These are phyloP conservation scores for Guyanaporus albipodus DNA, from an alignment of 768 basidiomycete genomes.

Conservation along the genomic window DNA sequence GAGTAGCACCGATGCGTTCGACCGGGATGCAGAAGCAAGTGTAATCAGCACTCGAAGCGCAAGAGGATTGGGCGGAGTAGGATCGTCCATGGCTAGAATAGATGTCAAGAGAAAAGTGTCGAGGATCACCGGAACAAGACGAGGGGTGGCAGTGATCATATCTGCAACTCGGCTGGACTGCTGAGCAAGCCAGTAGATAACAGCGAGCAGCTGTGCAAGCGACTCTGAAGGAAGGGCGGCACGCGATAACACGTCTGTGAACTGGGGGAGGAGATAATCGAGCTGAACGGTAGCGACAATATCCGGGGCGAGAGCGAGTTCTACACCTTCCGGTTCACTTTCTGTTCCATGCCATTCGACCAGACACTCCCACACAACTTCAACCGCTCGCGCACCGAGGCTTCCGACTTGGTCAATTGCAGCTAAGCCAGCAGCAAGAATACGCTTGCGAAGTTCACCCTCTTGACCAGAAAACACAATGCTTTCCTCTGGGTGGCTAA, in stretches of 20 bases:
- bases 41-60: slow-evolving; percentile 56
- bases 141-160: slow-evolving; percentile 46
- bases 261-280: slow-evolving; percentile 48
- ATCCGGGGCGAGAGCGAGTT: slow-evolving; percentile 30
- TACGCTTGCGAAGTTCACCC: slow-evolving; percentile 50
- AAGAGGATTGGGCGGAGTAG: slow-evolving; percentile 36
- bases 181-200: slow-evolving; percentile 59
- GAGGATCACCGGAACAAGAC: slow-evolving; percentile 50
- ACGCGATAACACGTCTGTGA: slow-evolving; percentile 37
- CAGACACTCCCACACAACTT: slow-evolving; percentile 69
- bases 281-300: slow-evolving; percentile 26
- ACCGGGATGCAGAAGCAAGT: slow-evolving; percentile 63
- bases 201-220: slow-evolving; percentile 50
- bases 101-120: slow-evolving; percentile 55
- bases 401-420: slow-evolving; percentile 63
- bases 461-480: slow-evolving; percentile 31
- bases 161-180: slow-evolving; percentile 53
- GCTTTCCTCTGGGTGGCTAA: background rate
- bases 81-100: slow-evolving; percentile 37
- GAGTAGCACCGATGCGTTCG: slow-evolving; percentile 54
- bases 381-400: slow-evolving; percentile 63
- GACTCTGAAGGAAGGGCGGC: slow-evolving; percentile 47
- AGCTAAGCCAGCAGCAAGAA: slow-evolving; percentile 63
- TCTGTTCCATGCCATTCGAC: slow-evolving; percentile 54
- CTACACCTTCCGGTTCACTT: slow-evolving; percentile 39